A percentile compares a stretch with the other conserved stretches of the same genome.
phyloP scores from a whole-genome alignment of 2,329 filamentous ascomycete genomes.

The Neurospora sp. region DNA sequence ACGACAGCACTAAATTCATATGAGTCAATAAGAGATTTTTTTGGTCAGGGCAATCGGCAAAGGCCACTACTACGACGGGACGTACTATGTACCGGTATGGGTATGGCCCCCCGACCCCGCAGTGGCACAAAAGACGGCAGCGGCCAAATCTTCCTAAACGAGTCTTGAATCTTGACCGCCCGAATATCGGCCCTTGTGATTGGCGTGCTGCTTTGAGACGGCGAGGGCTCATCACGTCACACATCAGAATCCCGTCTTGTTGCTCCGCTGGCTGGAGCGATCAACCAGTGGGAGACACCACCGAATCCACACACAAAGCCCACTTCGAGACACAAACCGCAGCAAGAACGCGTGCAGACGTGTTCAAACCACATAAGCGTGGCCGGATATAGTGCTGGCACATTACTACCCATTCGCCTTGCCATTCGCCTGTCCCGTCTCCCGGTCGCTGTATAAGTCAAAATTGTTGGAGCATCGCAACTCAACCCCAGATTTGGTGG shows the following conservation, averaged over 20 bases:
- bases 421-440: neutral
- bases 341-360: neutral
- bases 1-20: constrained; percentile 1
- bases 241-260: neutral
- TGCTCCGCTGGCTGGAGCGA: neutral
- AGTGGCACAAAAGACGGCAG: constrained; percentile 15
- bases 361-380: neutral
- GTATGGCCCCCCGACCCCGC: constrained; percentile 13
- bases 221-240: constrained; percentile 10
- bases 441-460: neutral
- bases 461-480: neutral
- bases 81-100: neutral
- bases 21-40: constrained; percentile 21
- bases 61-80: neutral
- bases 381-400: neutral
- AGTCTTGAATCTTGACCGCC: constrained; percentile 4
- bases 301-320: neutral
- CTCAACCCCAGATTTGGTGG: neutral
- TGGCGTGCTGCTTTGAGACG: constrained; percentile 9
- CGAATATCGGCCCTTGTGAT: constrained; percentile 9
- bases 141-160: neutral
- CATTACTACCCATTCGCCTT: neutral
- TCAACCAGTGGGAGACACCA: neutral
- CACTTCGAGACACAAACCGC: neutral
- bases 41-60: constrained; percentile 9